Base-by-base conservation (phyloP, 2,329 filamentous ascomycete species). In the Zymoseptoria ardabiliae region DNA sequence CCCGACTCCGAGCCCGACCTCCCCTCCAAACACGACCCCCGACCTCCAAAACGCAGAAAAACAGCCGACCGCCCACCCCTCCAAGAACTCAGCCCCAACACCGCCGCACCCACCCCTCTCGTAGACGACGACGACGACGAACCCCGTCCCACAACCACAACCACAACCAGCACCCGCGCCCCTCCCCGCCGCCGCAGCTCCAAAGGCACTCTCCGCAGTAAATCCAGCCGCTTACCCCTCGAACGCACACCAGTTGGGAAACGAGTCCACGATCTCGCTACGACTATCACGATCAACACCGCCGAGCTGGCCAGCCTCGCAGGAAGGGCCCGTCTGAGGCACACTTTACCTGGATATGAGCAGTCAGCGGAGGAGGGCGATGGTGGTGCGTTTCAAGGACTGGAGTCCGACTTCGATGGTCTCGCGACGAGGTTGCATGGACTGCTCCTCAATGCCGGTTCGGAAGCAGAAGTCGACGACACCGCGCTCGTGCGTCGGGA, bases 191-290 rank as follows among this genome's bases (percentile, higher is more conserved):
- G 68, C 17, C 67, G 67, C n/a, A 60, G 58, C 50, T 65, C 64
- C 1, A 54, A 54, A 19, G 68, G 66, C 45, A 52, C 63, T 4
- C 63, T 57, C 4, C 70, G 72, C 3, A 72, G 67, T 4, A 74
- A 72, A 53, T 76, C 75, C 0, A 72, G 71, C 1, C 68, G 60
- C 9, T 66, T 78, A 0, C 73, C 74, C 0, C 71, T 78, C 5
- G 74, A 79, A 59, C 70, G 69, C 7, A 69, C 69, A 4, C 75
- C 75, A 1, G 55, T 59, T 4, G 68, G 67, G 8, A 60, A 68
- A 56, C 60, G 58, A 8, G 66, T 62, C 21, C 65, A 68, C 17
- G 60, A 67, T 53, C 48, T 70, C 10, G 5, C 55, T 2, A 13
- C 60, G 23, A 54, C 17, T 5, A 57, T 54, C 2, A 53, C 30